Base-by-base conservation (phyloP, 306 rosid genomes). In the Pterocarpus macrocarpus region DNA sequence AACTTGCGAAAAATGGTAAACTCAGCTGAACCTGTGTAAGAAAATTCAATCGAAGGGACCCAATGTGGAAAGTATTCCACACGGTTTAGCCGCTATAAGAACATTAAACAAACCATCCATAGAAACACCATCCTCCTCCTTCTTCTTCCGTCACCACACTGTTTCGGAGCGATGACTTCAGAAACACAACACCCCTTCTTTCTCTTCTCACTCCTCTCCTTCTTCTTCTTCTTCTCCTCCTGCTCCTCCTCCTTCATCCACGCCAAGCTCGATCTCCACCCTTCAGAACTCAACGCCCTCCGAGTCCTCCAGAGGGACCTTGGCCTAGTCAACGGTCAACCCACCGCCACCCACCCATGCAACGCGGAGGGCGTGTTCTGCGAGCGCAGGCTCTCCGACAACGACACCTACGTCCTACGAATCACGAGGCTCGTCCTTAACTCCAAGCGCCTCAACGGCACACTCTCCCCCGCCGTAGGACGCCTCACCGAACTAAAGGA, bases 401-500 rank as follows among this genome's bases (percentile, higher is more conserved):
- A 86, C 43, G 86, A 74, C 64, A 83, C 70, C 79, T 91, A 95
- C 50, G 84, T 79, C 30, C 90, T 92, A 47, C 83, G 86, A 53
- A 86, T 95, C 72, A 95, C 97, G 1, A 81, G 92, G 44, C 88
- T 95, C 15, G 43, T 89, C 39, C 84, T 90, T 38, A 85, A 83
- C 1, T 85, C 91, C 57, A 86, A 76, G 11, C 8, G 38, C 1
- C 87, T 93, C 1, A 11, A 74, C 0, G 98, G 99, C 2, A 47
- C 71, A 10, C 73, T 95, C 8, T 87, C 97, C 7, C 86, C 90
- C 0, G 73, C 79, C 2, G 75, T 95, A 0, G 91, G 94, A 32
- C 80, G 64, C 61, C 90, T 95, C 55, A 39, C 92, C 0, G 97
- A 95, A 78, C 95, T 95, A 61, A 93, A 84, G 58, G 92, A 93